Percentiles rank a stretch among this genome's conserved stretches.
Conservation (phyloP, 345 rosid genomes). For the Linum lewisii region DNA sequence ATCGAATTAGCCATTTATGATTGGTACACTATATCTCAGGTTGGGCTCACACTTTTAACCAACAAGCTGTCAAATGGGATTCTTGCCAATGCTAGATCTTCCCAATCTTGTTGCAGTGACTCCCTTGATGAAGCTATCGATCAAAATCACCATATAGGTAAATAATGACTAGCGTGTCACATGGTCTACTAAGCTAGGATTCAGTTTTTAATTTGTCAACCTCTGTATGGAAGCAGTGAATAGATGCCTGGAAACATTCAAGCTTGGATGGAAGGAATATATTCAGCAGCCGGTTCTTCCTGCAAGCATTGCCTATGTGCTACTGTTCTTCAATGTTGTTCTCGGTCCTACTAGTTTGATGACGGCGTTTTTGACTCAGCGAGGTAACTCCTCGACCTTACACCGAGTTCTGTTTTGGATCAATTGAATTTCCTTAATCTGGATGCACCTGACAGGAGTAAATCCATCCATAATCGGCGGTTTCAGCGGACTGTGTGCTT, state of each 20-base stretch:
- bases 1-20: constrained; percentile 6
- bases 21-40: constrained; percentile 28
- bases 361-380: constrained; percentile 92
- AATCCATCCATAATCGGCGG: constrained; percentile 86
- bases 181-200: not conserved
- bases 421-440: not conserved
- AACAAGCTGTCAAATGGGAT: constrained; percentile 80
- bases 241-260: constrained; percentile 64
- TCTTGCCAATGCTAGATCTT: constrained; percentile 69
- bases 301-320: constrained; percentile 88
- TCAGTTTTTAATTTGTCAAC: constrained; percentile 4
- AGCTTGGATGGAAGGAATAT: constrained; percentile 94
- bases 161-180: constrained; percentile 6
- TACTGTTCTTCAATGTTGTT: constrained; percentile 76
- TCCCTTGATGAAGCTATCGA: constrained; percentile 22
- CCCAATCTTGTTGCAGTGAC: constrained; percentile 33
- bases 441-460: constrained; percentile 39
- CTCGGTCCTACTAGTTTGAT: constrained; percentile 90
- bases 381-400: constrained; percentile 32
- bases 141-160: constrained; percentile 42
- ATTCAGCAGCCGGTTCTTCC: constrained; percentile 90
- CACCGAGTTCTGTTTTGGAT: not conserved
- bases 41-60: constrained; percentile 62
- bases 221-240: constrained; percentile 25
- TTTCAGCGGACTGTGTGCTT: constrained; percentile 83